These are phyloP conservation scores for Neofusicoccum umdonicola DNA, from an alignment of 2,329 filamentous ascomycete species.

Conservation along the genomic window DNA sequence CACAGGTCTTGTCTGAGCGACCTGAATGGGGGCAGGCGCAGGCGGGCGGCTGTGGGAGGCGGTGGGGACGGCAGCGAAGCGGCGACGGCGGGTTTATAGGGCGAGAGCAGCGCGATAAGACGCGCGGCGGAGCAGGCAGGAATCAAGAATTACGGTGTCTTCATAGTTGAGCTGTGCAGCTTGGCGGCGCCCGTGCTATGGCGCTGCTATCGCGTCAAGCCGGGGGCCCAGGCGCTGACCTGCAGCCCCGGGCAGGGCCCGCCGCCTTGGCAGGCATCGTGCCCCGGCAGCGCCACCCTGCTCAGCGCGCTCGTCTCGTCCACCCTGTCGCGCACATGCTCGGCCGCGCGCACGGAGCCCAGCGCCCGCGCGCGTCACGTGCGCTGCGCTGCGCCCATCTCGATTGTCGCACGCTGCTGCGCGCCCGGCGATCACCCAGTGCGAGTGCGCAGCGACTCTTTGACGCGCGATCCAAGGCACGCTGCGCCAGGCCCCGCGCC, in stretches of 20 bases:
- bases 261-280: no score
- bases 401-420: slow-evolving; percentile 4
- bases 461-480: slow-evolving; percentile 2
- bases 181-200: background rate
- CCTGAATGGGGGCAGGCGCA: background rate
- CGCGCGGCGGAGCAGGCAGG: background rate
- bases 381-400: background rate
- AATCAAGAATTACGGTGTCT: background rate
- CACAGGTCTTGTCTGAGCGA: background rate
- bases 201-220: background rate
- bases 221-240: no score
- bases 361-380: background rate
- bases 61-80: background rate
- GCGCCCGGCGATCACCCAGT: slow-evolving; percentile 7
- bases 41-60: background rate
- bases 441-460: background rate
- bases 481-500: no score
- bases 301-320: background rate
- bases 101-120: background rate
- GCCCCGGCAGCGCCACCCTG: background rate
- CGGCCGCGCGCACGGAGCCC: no score
- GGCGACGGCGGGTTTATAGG: slow-evolving; percentile 5
- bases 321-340: background rate
- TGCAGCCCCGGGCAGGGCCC: background rate
- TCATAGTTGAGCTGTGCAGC: background rate